These are phyloP conservation scores for Dipteronia dyeriana DNA, from an alignment of 345 rosid genomes.

Conservation along the genomic window DNA sequence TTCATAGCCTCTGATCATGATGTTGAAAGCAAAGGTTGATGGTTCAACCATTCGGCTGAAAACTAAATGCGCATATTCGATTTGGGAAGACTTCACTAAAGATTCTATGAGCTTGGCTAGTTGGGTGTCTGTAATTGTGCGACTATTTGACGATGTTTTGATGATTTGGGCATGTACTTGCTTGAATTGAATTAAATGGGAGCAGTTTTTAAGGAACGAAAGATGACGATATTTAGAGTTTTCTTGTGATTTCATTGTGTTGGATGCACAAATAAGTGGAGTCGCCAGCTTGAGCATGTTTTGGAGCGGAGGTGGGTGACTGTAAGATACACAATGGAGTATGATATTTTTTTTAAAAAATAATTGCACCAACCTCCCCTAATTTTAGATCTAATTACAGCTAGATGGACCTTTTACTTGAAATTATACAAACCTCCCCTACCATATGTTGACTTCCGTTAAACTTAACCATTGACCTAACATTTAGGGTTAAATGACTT, in stretches of 20 bases:
- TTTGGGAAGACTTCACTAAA: constrained; percentile 22
- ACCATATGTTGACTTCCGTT: no score
- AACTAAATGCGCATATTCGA: constrained; percentile 21
- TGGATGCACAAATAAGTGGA: background rate
- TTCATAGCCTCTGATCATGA: constrained; percentile 26
- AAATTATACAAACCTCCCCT: no score
- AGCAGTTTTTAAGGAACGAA: constrained; percentile 18
- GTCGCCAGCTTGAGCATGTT: background rate
- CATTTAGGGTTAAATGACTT: no score
- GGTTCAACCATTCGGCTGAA: constrained; percentile 19
- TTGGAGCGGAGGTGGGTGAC: background rate
- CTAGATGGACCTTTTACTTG: no score
- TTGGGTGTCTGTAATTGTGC: constrained; percentile 5
- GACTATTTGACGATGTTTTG: background rate
- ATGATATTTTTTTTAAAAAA: no score
- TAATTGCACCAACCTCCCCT: no score
- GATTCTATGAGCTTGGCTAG: constrained; percentile 27
- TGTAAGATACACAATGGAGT: background rate
- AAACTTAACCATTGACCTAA: no score
- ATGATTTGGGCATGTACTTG: constrained; percentile 27
- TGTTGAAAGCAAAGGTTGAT: constrained; percentile 27
- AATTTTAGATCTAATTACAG: no score
- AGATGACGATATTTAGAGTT: background rate
- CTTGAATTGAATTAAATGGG: constrained; percentile 29
- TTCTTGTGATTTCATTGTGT: constrained; percentile 7